These are phyloP conservation scores for Sporothrix variecibatus DNA, from an alignment of 2,329 filamentous ascomycete genomes.

Conservation along the genomic window DNA sequence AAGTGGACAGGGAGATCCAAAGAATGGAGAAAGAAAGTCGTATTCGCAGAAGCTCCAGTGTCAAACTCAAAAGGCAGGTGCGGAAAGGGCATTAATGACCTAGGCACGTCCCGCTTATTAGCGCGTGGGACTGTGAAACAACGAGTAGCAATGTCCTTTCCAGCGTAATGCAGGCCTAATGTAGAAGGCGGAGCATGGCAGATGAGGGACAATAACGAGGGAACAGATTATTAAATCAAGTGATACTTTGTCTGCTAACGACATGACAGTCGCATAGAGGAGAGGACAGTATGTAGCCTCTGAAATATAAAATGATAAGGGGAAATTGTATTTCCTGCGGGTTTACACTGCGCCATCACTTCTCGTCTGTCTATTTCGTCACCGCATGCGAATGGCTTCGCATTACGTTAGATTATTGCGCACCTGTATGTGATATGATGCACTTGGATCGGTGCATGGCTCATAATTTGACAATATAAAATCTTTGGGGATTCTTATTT, in stretches of 20 bases:
- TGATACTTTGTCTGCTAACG: neutral
- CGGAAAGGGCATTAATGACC: neutral
- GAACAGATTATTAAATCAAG: neutral
- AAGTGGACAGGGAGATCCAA: neutral
- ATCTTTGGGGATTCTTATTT: no score
- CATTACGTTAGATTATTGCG: no score
- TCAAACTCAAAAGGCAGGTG: neutral
- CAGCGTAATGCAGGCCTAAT: neutral
- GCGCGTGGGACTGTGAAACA: conserved; percentile 1
- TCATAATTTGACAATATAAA: no score
- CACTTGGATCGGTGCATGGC: no score
- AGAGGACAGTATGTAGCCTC: no score
- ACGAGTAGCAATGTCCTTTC: neutral
- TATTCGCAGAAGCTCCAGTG: neutral
- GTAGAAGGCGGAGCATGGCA: neutral
- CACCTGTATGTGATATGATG: no score
- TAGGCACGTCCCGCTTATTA: neutral
- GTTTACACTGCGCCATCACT: no score
- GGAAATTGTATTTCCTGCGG: no score
- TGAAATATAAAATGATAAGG: neutral
- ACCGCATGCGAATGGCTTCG: no score
- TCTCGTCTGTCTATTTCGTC: no score
- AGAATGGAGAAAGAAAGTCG: neutral
- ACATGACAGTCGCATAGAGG: neutral
- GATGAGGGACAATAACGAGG: neutral